These are phyloP conservation scores for Komagataella kurtzmanii DNA, from an alignment of 805 yeast species.

Conservation along the genomic window DNA sequence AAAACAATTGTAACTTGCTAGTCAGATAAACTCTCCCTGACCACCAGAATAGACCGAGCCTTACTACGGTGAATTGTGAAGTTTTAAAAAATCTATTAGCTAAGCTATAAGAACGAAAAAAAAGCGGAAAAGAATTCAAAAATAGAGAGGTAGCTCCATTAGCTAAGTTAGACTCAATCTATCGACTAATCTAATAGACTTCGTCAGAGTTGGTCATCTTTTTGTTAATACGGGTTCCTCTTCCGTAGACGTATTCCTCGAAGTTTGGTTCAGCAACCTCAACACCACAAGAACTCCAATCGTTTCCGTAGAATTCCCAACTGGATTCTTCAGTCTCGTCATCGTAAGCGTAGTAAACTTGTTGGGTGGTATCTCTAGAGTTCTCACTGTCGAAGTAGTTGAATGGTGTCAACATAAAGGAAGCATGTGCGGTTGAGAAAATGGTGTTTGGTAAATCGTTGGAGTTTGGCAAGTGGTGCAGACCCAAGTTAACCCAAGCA, in stretches of 20 bases:
- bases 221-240: slow-evolving; percentile 10
- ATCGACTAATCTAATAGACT: neutral
- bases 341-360: slow-evolving; percentile 10
- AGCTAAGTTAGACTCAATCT: neutral
- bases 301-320: slow-evolving; percentile 14
- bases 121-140: neutral
- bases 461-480: slow-evolving; percentile 17
- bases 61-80: neutral
- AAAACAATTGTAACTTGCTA: too few species aligned
- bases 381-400: slow-evolving; percentile 15
- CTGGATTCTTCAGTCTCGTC: slow-evolving; percentile 1
- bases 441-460: slow-evolving; percentile 17
- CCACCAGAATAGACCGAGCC: too few species aligned
- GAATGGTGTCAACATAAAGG: slow-evolving; percentile 14
- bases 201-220: slow-evolving; percentile 8
- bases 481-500: slow-evolving; percentile 14
- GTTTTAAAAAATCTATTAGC: neutral
- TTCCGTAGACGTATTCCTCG: slow-evolving; percentile 7
- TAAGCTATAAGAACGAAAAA: neutral
- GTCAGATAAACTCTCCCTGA: too few species aligned
- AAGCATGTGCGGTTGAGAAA: slow-evolving; percentile 12
- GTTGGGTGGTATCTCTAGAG: slow-evolving; percentile 11
- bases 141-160: neutral
- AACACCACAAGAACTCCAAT: slow-evolving; percentile 7
- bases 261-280: slow-evolving; percentile 7